These are phyloP conservation scores for Phallus indusiatus DNA, from an alignment of 768 basidiomycete genomes.

Conservation along the genomic window DNA sequence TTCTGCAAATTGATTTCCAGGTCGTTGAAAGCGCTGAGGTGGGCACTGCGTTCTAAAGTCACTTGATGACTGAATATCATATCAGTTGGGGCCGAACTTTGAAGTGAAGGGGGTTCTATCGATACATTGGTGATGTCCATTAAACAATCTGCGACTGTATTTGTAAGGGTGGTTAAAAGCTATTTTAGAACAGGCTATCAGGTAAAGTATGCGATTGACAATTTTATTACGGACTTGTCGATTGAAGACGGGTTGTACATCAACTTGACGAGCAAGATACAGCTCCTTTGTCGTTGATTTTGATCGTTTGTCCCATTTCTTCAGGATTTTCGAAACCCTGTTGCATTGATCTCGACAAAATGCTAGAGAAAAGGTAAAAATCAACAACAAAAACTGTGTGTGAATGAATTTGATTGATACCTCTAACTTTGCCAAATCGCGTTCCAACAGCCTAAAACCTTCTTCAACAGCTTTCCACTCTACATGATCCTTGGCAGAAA, in stretches of 20 bases:
- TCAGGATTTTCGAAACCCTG: constrained; percentile 91
- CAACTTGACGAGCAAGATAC: constrained; percentile 92
- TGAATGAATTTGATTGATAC: constrained; percentile 33
- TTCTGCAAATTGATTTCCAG: constrained; percentile 81
- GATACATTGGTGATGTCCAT: constrained; percentile 71
- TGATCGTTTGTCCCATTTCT: constrained; percentile 97
- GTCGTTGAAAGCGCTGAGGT: constrained; percentile 73
- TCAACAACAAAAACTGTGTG: not conserved
- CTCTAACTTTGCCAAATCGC: constrained; percentile 92
- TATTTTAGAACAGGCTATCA: constrained; percentile 22
- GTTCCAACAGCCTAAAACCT: constrained; percentile 87
- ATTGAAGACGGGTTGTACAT: constrained; percentile 98
- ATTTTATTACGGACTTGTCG: constrained; percentile 52
- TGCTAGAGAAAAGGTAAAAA: constrained; percentile 39
- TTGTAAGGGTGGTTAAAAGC: constrained; percentile 92
- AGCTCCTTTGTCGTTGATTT: constrained; percentile 94
- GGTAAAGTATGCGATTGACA: not conserved
- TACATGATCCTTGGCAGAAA: constrained; percentile 44
- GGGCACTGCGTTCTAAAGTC: constrained; percentile 46
- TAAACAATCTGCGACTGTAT: constrained; percentile 79
- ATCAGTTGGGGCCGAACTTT: constrained; percentile 61
- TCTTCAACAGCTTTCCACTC: constrained; percentile 97
- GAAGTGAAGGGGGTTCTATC: constrained; percentile 35
- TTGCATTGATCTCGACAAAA: constrained; percentile 96
- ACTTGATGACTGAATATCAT: constrained; percentile 62